phyloP scores from a whole-genome alignment of 306 rosid species.

The Alnus glutinosa region DNA sequence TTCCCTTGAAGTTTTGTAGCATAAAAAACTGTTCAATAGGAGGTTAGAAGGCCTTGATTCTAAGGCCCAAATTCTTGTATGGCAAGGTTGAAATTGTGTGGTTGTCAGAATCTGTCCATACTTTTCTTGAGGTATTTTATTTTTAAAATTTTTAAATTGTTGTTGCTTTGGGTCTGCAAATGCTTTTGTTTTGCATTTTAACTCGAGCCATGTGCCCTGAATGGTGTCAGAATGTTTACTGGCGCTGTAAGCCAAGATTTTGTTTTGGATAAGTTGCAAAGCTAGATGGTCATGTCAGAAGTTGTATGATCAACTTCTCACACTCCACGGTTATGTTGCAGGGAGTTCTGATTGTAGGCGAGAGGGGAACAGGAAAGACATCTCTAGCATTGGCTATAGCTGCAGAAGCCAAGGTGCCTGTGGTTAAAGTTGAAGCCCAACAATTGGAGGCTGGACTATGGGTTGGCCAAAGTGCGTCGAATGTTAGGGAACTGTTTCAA shows the following conservation, averaged over 20 bases:
- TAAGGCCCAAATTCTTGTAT: background rate
- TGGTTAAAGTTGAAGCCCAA: constrained; percentile 84
- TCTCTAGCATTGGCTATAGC: constrained; percentile 96
- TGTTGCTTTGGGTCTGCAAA: background rate
- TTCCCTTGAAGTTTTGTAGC: background rate
- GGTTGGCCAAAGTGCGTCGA: constrained; percentile 99
- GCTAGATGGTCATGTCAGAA: background rate
- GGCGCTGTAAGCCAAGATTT: constrained; percentile 10
- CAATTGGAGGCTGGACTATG: constrained; percentile 96
- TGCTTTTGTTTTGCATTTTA: background rate
- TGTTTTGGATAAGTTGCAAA: background rate
- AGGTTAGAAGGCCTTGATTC: background rate
- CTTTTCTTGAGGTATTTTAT: background rate
- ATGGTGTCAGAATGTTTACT: constrained; percentile 10
- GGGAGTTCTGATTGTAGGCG: constrained; percentile 97
- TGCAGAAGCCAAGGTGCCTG: constrained; percentile 96
- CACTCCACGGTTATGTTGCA: constrained; percentile 45
- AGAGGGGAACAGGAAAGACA: constrained; percentile 98
- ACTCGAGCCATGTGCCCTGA: background rate
- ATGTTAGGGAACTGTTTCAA: constrained; percentile 93
- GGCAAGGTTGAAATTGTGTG: background rate
- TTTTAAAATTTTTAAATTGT: background rate
- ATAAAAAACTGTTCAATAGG: background rate
- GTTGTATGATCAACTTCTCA: constrained; percentile 26
- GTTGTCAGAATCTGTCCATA: background rate